Base-by-base conservation (phyloP, 2,329 filamentous ascomycete species). In the Botrytis fabae region DNA sequence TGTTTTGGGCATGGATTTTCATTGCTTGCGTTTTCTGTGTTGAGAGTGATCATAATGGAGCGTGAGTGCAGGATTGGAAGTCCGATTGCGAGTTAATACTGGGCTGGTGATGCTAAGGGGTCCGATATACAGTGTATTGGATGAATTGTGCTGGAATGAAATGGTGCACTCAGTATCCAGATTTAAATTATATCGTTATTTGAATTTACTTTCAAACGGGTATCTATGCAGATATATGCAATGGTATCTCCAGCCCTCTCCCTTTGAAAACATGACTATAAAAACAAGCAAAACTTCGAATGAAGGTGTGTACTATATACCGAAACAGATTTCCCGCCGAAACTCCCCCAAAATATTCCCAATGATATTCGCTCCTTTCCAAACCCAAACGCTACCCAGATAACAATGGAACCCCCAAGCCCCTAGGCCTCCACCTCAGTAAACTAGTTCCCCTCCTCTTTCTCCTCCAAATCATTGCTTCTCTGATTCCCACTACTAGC, bases 351-450 rank as follows among this genome's bases (percentile, higher is more conserved):
- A 18, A 16, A 48, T 35, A 20, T 48, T 48, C 22, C 44, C 32
- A n/a, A 48, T 48, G 32, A 35, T 44, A 35, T 48, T 65, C 32
- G 42, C 42, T 35, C 42, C 20, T 65, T 38, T 35, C 63, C 63
- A 32, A 51, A n/a, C 32, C 63, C 46, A 38, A n/a, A 5, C 28
- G 4, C 63, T 66, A 66, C 22, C 63, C 63, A n/a, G 44, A 66
- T 66, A 66, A 66, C 32, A 66, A 66, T 38, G 69, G 60, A 32
- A 71, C 69, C 6, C 59, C 69, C n/a, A 71, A 65, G 8, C 60
- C 69, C 4, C 60, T 42, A 38, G 46, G 69, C 22, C 60, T 71
- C 69, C 69, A 71, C 38, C 54, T 65, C 25, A 65, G 54, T 22
- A 57, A 71, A 65, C 22, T 32, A 64, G 32, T 4, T n/a, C 69